phyloP scores from a whole-genome alignment of 2,329 filamentous ascomycete species.

The Pleoardoris graminearum region DNA sequence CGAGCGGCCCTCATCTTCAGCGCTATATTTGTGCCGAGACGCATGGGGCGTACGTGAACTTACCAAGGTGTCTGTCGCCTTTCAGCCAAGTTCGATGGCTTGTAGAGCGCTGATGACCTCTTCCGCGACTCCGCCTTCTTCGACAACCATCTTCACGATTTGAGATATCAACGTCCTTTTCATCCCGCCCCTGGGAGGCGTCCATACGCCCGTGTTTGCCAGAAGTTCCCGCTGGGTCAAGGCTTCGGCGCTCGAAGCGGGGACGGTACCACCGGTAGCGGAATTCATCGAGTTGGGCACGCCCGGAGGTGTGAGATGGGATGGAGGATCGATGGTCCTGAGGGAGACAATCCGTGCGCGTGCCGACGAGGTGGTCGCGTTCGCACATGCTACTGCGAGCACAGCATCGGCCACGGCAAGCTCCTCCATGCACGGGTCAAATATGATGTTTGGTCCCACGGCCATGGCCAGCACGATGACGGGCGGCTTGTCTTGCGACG shows the following conservation, averaged over 20 bases:
- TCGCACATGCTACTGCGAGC: constrained; percentile 77
- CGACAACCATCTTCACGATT: constrained; percentile 76
- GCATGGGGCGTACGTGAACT: not conserved
- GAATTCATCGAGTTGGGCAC: constrained; percentile 53
- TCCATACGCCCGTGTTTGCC: constrained; percentile 75
- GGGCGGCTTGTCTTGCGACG: constrained; percentile 64
- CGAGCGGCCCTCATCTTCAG: not conserved
- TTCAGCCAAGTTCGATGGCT: constrained; percentile 62
- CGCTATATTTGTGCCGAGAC: not conserved
- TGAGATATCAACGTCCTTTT: constrained; percentile 72
- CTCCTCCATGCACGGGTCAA: constrained; percentile 90
- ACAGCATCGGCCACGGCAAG: constrained; percentile 90
- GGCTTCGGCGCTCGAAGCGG: constrained; percentile 45
- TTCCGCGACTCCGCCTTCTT: constrained; percentile 77
- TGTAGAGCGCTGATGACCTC: constrained; percentile 84
- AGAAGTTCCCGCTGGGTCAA: constrained; percentile 57
- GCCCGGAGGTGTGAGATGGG: constrained; percentile 53
- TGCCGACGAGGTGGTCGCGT: constrained; percentile 23
- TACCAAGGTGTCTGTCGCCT: not conserved
- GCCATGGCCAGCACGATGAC: constrained; percentile 89
- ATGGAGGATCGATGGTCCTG: constrained; percentile 55
- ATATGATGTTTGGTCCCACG: constrained; percentile 85
- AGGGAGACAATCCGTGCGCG: constrained; percentile 49
- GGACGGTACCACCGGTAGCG: constrained; percentile 48
- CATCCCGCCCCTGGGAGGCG: constrained; percentile 79